Evolutionary conservation across 129 eudicot species (phyloP), one percentile per base, ranked within the genome.

Genomic region (Erigeron canadensis): DNA sequence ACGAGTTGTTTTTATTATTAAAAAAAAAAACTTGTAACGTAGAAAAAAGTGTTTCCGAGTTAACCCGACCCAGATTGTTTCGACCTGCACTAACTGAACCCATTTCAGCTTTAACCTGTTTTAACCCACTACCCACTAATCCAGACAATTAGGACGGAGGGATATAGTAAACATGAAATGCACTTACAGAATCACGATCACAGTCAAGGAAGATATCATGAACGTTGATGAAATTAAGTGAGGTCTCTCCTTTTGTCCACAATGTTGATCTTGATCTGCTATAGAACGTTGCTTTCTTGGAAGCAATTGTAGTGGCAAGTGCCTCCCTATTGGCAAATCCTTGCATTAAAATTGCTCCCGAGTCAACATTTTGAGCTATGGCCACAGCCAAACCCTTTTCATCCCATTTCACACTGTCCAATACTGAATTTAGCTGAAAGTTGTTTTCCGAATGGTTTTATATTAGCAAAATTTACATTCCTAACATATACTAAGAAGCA

Each of bases 371-470:
- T 82, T 95, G 99, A 63, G 99, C 99, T 50, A 95, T 95, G 34
- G 96, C 99, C 80, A 95, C 99, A 12, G 99, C 99, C 84, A 95
- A 80, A 46, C 99, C 97, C 77, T 95, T 90, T 18, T 95, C 97
- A 22, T 95, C 99, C 99, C 99, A 95, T 84, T 88, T 95, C 73
- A 95, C 88, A 84, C 94, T 84, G 77, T 95, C 94, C 84, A 90
- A 79, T 61, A 95, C 79, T 28, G 69, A 77, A 82, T 74, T 82
- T 81, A 95, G 81, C 95, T 93, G 76, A 76, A 66, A 81, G 28
- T 73, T 7, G 45, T 56, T 66, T 75, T 62, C 71, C 58, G 71
- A 64, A 71, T 72, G 39, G n/a, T 55, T 13, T 18, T 70, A 38
- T 45, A 46, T 68, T 43, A 75, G 78, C 51, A 76, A 60, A 48